These are phyloP conservation scores for Paxillus rubicundulus DNA, from an alignment of 768 basidiomycete genomes.

Conservation along the genomic window DNA sequence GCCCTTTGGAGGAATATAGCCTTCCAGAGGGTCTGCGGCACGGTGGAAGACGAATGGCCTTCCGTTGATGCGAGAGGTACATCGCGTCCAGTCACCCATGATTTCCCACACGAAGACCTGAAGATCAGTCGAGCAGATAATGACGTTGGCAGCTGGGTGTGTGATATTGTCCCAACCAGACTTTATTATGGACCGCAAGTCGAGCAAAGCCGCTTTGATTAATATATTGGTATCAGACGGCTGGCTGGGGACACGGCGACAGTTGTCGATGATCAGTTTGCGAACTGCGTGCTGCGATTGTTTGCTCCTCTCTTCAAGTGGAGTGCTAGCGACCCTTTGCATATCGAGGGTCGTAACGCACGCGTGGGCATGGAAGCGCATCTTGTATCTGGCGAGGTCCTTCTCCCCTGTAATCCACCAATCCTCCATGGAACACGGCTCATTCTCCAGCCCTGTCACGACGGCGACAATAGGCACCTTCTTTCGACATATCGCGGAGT, in stretches of 20 bases:
- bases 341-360: constrained; percentile 39
- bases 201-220: constrained; percentile 25
- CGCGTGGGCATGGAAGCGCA: constrained; percentile 39
- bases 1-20: constrained; percentile 14
- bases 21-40: constrained; percentile 14
- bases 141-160: constrained; percentile 14
- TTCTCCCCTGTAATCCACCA: constrained; percentile 40
- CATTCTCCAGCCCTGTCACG: constrained; percentile 34
- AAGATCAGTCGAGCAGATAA: constrained; percentile 18
- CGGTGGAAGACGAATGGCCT: constrained; percentile 22
- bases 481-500: constrained; percentile 30
- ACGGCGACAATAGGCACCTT: constrained; percentile 32
- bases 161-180: constrained; percentile 22
- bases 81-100: constrained; percentile 17
- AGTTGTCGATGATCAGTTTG: constrained; percentile 20
- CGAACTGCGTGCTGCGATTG: constrained; percentile 22
- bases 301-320: constrained; percentile 17
- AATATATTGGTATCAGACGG: constrained; percentile 17
- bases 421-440: constrained; percentile 29
- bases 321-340: constrained; percentile 10
- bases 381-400: constrained; percentile 31
- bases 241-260: constrained; percentile 15
- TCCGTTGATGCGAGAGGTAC: constrained; percentile 21
- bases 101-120: constrained; percentile 9
- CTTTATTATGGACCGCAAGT: constrained; percentile 27